Base-by-base conservation (phyloP, 1,284 basidiomycete genomes). In the Pisolithus thermaeus region DNA sequence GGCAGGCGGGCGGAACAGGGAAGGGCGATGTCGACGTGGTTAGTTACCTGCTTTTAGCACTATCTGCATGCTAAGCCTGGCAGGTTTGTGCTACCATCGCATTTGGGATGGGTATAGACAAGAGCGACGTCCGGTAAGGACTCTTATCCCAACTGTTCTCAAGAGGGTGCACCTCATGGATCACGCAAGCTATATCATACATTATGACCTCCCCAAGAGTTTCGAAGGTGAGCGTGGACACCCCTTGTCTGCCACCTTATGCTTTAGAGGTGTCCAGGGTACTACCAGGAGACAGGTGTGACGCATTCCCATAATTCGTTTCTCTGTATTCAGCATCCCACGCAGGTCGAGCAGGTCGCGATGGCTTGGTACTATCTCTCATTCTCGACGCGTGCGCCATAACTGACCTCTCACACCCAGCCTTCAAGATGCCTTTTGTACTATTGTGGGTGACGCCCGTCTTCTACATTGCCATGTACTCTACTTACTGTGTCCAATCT, bases 21-120 rank as follows among this genome's bases (percentile, higher is more conserved):
- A 67, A 73, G 23, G 72, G 70, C 37, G 78, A 75, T 18, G 72
- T 84, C 6, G 84, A 89, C 55, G 72, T 87, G 14, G 85, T 85
- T 55, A 12, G 85, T 85, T 55, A 49, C 80, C 66, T 4, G 30
- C 23, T 3, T n/a, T 42, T 37, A 1, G 3, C 16, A 16, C 25
- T n/a, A n/a, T 7, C 35, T 22, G 37, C 28, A 14, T 76, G 69
- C 72, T 76, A 36, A 70, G 74, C n/a, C 70, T 27, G 74, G 62
- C 57, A 78, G 67, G 75, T 79, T 23, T 79, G 80, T 18, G 80
- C 81, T 1, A 83, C 81, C 0, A 83, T 93, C 41, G 91, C 91
- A 1, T 94, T 94, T 60, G 91, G 92, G 1, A 86, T 93, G 74
- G 91, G 92, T 1, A 92, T 95, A 30, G 91, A 95, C 65, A 92